Base-by-base conservation (phyloP, 441 rosid genomes). In the Eutrema salsugineum region DNA sequence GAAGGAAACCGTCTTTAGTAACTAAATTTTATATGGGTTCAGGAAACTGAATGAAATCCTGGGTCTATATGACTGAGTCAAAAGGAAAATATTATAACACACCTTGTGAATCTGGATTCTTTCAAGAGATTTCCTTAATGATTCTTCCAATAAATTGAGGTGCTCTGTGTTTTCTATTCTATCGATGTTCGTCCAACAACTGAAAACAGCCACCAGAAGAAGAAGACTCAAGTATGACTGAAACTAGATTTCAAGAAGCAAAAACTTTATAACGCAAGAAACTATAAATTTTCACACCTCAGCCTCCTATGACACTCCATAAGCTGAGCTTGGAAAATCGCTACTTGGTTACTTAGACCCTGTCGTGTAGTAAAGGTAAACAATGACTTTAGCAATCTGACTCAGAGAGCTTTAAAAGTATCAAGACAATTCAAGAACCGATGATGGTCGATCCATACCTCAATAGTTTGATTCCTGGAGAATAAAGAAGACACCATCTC, bases 111-210 rank as follows among this genome's bases (percentile, higher is more conserved):
- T 39, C 55, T 50, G 83, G 62, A 90, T 71, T 64, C 77, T 79
- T 53, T 80, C 85, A 66, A 93, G 73, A 17, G 94, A 91, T 66
- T 86, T 84, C 60, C 85, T 82, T 24, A 91, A 84, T 8, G 89
- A 89, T 51, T 88, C 88, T 79, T 93, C 98, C 93, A 93, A 86
- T 80, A 84, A 86, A 65, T 72, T 61, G 63, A 89, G 89, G 76
- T 87, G 88, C 61, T 85, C 91, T 15, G 85, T 58, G 77, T 72
- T 88, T 66, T 91, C 89, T 80, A 93, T 76, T 72, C 85, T 85
- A 66, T 87, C 88, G 8, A 86, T 90, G 79, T 84, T 86, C 62
- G 75, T 82, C 97, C 93, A 91, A 75, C 78, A 86, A 81, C 96
- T 93, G 90, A 65, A 82, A 82, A 63, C 65, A 83, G 15, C 57